Evolutionary conservation across 2,329 filamentous ascomycete genomes (phyloP), one percentile per base, ranked within the genome.

Genomic region (Trichothecium roseum): DNA sequence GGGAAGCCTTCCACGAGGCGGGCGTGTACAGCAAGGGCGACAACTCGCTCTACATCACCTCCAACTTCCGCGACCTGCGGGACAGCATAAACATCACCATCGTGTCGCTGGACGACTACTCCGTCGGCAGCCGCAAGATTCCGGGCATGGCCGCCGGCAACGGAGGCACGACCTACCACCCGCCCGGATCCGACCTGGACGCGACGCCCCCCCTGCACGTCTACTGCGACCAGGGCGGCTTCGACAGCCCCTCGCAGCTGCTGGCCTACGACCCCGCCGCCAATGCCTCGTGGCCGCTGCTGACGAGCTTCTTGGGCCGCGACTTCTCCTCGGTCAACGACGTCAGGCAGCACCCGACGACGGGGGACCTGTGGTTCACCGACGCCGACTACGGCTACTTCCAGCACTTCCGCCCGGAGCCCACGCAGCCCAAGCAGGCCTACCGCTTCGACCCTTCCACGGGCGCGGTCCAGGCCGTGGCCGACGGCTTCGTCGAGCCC

Each of bases 291-390:
- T n/a, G n/a, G n/a, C n/a, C n/a, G n/a, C n/a, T n/a, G n/a, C n/a
- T n/a, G n/a, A n/a, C n/a, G n/a, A 74, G 72, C 49, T 81, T 62
- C 48, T 72, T 72, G 34, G 73, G 74, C 14, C 64, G 72, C 3
- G 61, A 68, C 28, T 79, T 78, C 53, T 74, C 67, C 48, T 77
- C 72, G 0, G 53, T 77, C 9, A 78, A 78, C 42, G 75, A 80
- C 40, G 60, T 72, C 0, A 60, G 64, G 2, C 48, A 74, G 37
- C 64, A 77, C 42, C 62, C 72, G 20, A 49, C 52, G 9, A 75
- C 68, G 38, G 62, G 64, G n/a, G 65, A 73, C 18, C 55, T 80
- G n/a, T 81, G 76, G 57, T 79, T 81, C 45, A 80, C 74, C 2
- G 75, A 81, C 39, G 68, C 71, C 0, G 60, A 66, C 7, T 80